Evolutionary conservation across 2,329 filamentous ascomycete species (phyloP).

Genomic region (Phaeomoniella chlamydospora): DNA sequence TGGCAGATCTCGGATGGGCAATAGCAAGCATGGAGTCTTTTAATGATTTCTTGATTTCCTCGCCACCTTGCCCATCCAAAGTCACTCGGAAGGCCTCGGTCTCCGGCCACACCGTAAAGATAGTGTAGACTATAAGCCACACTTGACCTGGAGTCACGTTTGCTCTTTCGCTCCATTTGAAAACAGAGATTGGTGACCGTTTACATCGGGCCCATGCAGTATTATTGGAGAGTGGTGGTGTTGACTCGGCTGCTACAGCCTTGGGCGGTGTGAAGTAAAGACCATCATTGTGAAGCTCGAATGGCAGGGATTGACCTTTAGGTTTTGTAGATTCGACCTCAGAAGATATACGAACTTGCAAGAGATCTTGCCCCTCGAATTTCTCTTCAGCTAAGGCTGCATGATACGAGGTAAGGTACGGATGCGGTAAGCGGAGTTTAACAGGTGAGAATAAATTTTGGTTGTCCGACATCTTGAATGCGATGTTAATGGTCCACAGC

Average conservation of each 20-base stretch:
- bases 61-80: not conserved
- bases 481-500: too few relatives aligned
- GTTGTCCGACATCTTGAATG: too few relatives aligned
- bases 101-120: not conserved
- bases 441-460: too few relatives aligned
- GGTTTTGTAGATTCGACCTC: not conserved
- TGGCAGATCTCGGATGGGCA: not conserved
- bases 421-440: not conserved
- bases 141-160: not conserved
- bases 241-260: not conserved
- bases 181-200: slow-evolving; percentile 15
- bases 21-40: not conserved
- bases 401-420: not conserved
- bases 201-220: not conserved
- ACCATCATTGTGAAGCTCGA: not conserved
- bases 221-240: not conserved
- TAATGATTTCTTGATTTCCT: not conserved
- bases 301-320: not conserved
- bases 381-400: not conserved
- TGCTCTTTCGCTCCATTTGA: not conserved
- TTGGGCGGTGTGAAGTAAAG: not conserved
- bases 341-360: not conserved
- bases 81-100: not conserved
- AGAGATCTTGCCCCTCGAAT: not conserved
- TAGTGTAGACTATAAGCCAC: not conserved